Evolutionary conservation across 371 early-diverging fungal genomes (phyloP), one percentile per base, ranked within the genome.

Genomic region (Mucor saturninus): DNA sequence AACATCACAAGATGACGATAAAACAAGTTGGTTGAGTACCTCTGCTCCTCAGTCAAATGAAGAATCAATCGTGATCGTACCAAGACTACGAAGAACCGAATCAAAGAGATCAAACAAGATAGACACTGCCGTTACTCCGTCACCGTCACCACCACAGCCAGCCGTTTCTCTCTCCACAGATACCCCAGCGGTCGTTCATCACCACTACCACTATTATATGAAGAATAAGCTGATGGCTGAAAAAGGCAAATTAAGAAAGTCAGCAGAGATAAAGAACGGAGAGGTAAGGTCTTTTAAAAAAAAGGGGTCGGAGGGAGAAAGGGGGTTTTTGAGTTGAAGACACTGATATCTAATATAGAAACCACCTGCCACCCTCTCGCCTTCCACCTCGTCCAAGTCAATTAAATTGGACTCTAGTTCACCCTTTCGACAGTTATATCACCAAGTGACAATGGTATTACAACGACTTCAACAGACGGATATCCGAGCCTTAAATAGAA

Each of bases 401-500:
- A 28, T 56, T 4, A 48, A 63, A 30, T 38, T 65, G 40, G 60
- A 62, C 31, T 13, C 58, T 21, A 64, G 50, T 38, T 57, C 69
- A 28, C 77, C 64, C 6, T 72, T 53, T 63, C 66, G 35, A 31
- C 68, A 61, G 57, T 59, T 62, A 46, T 65, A 73, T 14, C 40
- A 56, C 5, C 69, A 74, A 37, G 63, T 68, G 1, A 49, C 67
- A 8, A 67, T 69, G 26, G 54, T 63, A 0, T 50, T 82, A 37
- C 80, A 86, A 54, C 68, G 88, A 10, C 39, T 86, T 35, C 64
- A 77, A n/a, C 76, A 78, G 5, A 83, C 86, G 0, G 86, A 87
- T 40, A 83, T 85, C 5, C 71, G 87, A 46, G 83, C 87, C 26
- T 49, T 88, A 40, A 89, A 87, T 48, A 73, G 90, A 30, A 76